phyloP scores from a whole-genome alignment of 1,139 yeast genomes.

The Sugiyamaella neomexicana region DNA sequence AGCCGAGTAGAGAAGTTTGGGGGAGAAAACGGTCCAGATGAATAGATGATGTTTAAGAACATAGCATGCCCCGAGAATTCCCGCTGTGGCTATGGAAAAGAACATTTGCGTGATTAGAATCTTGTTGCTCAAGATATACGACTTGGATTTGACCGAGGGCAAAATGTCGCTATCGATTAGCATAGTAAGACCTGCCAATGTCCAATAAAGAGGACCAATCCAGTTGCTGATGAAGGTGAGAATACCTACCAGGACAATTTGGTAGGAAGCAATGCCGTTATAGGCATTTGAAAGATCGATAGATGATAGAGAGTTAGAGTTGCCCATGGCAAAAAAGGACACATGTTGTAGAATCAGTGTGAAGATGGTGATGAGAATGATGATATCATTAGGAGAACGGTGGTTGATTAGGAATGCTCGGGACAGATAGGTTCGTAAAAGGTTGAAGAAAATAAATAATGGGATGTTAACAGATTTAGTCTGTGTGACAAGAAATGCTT shows the following conservation, averaged over 20 bases:
- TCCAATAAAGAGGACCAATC: conserved; percentile 85
- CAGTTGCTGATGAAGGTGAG: conserved; percentile 81
- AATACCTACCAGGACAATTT: conserved; percentile 70
- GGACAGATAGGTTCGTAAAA: conserved; percentile 32
- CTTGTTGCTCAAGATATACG: conserved; percentile 35
- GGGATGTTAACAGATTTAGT: conserved; percentile 70
- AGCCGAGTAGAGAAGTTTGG: conserved; percentile 76
- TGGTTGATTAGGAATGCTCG: conserved; percentile 28
- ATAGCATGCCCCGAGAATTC: conserved; percentile 66
- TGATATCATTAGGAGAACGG: conserved; percentile 26
- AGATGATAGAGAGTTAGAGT: conserved; percentile 88
- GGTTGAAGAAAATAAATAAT: conserved; percentile 54
- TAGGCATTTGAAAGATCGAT: conserved; percentile 89
- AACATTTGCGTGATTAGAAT: conserved; percentile 46
- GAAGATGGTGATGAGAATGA: conserved; percentile 32
- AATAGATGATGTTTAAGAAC: conserved; percentile 80
- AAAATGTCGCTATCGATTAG: conserved; percentile 40
- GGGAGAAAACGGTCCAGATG: conserved; percentile 97
- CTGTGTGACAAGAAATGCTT: conserved; percentile 67
- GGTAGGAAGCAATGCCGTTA: conserved; percentile 75
- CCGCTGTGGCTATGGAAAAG: conserved; percentile 59
- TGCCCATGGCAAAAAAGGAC: conserved; percentile 83
- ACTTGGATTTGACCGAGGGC: conserved; percentile 30
- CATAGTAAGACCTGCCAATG: conserved; percentile 53
- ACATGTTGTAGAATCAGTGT: conserved; percentile 59